Evolutionary conservation across 306 rosid genomes (phyloP).

Genomic region (Potentilla sterilis): DNA sequence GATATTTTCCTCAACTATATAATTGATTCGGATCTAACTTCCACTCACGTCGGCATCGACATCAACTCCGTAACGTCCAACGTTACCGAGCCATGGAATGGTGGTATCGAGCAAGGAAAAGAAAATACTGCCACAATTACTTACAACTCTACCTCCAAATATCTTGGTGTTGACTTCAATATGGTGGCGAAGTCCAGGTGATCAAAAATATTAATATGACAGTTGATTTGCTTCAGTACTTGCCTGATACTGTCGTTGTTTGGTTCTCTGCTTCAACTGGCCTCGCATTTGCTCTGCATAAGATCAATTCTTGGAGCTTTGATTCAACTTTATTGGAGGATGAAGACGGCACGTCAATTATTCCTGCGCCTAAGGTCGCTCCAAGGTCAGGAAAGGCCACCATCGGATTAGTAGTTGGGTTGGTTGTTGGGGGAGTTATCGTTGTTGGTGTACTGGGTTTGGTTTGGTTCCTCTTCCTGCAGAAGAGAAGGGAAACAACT

Average conservation of each 20-base stretch:
- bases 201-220: background rate
- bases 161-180: background rate
- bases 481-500: background rate
- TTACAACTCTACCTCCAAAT: background rate
- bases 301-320: background rate
- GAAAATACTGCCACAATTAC: background rate
- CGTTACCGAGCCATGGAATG: background rate
- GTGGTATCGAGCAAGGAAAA: background rate
- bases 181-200: background rate
- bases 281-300: background rate
- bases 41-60: constrained; percentile 42
- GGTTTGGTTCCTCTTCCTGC: constrained; percentile 8
- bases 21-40: too few relatives aligned
- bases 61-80: constrained; percentile 36
- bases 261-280: constrained; percentile 33
- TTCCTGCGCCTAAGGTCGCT: background rate
- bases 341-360: background rate
- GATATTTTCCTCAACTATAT: too few relatives aligned
- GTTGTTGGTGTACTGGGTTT: background rate
- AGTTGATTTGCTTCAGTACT: background rate
- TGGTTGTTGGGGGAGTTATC: background rate
- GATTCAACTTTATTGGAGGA: background rate
- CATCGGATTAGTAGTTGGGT: background rate
- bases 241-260: background rate
- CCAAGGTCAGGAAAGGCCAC: background rate